Evolutionary conservation across 768 basidiomycete species (phyloP).

Genomic region (Auricularia sp.): DNA sequence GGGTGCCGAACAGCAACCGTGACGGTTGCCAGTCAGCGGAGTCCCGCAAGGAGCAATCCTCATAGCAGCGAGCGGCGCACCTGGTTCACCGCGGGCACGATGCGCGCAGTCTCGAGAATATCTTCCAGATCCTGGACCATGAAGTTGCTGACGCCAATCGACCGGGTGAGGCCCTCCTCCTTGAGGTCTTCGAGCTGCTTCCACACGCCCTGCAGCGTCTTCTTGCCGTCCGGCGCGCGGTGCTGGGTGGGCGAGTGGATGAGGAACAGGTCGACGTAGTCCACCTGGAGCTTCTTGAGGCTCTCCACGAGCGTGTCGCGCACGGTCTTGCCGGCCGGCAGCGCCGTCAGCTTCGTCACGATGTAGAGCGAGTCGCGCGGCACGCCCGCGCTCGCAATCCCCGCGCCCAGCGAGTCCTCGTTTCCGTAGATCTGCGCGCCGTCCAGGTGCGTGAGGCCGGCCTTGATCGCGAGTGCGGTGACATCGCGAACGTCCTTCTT

Average conservation of each 20-base stretch:
- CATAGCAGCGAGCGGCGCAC: slow-evolving; percentile 21
- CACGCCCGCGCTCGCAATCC: slow-evolving; percentile 21
- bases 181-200: slow-evolving; percentile 49
- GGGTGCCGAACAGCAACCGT: background rate
- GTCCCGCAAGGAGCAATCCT: no score
- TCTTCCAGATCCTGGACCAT: slow-evolving; percentile 58
- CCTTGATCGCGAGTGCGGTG: slow-evolving; percentile 38
- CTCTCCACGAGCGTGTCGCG: slow-evolving; percentile 40
- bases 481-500: slow-evolving; percentile 1
- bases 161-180: slow-evolving; percentile 30
- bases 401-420: slow-evolving; percentile 41
- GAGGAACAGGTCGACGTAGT: slow-evolving; percentile 54
- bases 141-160: slow-evolving; percentile 72
- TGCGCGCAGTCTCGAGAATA: slow-evolving; percentile 53
- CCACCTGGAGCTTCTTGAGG: slow-evolving; percentile 40
- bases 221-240: slow-evolving; percentile 18
- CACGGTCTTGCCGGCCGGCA: slow-evolving; percentile 34
- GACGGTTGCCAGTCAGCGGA: no score
- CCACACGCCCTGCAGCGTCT: slow-evolving; percentile 41
- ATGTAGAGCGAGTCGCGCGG: slow-evolving; percentile 47
- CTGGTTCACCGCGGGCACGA: slow-evolving; percentile 70
- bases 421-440: slow-evolving; percentile 53
- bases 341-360: slow-evolving; percentile 40
- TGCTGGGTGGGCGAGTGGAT: slow-evolving; percentile 33
- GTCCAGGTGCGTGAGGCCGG: slow-evolving; percentile 51